phyloP scores from a whole-genome alignment of 129 eudicot genomes.

The Glebionis coronaria region DNA sequence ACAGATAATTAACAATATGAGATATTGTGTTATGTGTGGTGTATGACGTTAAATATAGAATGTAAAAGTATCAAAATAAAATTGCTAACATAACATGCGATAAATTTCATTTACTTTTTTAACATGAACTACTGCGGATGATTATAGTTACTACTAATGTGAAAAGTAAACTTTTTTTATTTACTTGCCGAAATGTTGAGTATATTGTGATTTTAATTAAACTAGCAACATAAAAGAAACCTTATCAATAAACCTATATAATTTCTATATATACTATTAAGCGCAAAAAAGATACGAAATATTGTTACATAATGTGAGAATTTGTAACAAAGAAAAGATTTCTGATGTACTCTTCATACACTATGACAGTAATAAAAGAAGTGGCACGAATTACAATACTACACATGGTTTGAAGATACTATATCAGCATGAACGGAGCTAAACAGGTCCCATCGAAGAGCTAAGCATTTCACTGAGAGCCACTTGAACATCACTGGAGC shows the following conservation, averaged over 20 bases:
- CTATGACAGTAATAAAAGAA: conserved; percentile 2
- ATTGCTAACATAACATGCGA: no score
- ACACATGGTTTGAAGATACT: conserved; percentile 20
- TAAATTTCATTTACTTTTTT: no score
- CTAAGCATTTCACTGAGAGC: conserved; percentile 79
- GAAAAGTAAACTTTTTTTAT: no score
- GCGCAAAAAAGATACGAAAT: not conserved
- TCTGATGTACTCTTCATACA: conserved; percentile 10
- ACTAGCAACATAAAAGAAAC: no score
- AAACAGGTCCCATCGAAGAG: conserved; percentile 72
- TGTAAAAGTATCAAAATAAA: no score
- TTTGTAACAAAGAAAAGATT: conserved; percentile 7
- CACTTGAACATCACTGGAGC: conserved; percentile 73
- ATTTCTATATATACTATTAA: not conserved
- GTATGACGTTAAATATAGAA: no score
- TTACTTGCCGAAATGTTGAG: no score
- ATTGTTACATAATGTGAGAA: conserved; percentile 26
- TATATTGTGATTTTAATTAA: no score
- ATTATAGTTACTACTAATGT: no score
- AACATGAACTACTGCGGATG: no score
- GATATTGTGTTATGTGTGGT: no score
- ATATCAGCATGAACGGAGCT: conserved; percentile 64
- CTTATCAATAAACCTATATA: not conserved
- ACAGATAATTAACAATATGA: no score
- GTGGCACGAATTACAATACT: conserved; percentile 24